Base-by-base conservation (phyloP, 2,329 filamentous ascomycete species). In the Elsinoe necatrix region DNA sequence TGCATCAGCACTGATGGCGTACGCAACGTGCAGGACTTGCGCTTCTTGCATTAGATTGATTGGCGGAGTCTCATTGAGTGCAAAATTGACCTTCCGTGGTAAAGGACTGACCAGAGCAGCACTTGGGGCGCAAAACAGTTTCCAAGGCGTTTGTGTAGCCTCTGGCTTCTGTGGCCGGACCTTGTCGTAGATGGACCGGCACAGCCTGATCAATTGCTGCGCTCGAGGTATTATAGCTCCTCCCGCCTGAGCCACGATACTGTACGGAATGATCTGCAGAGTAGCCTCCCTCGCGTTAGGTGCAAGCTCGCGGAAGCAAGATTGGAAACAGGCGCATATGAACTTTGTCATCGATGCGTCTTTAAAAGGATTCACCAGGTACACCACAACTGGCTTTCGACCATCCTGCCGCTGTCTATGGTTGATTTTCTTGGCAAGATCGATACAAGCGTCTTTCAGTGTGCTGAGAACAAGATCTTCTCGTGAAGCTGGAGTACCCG, bases 21-120 rank as follows among this genome's bases (percentile, higher is more conserved):
- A 95, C 1, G 85, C 87, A 43, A 95, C 74, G 67, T 95, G 89
- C 27, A 95, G 81, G 64, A 86, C 86, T 0, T 83, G 87, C 61
- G 90, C 89, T 66, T 93, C 88, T 56, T 86, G 81, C 55, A 93
- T 75, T 4, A 92, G 73, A 16, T 89, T 87, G 16, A 82, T 80
- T 0, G 87, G 88, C 1, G 87, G 85, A 12, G 80, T 82, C 0
- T 80, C 71, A 1, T 76, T 78, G 1, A 91, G 72, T 66, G 87
- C 86, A 71, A 95, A 93, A 51, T 87, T 86, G 54, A 95, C 86
- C 25, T 76, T 78, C 23, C 85, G 82, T 9, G 87, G 86, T 3
- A 86, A 73, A 0, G 81, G 75, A 61, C 84, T 81, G 65, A 90
- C 87, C 1, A 95, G 76, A 58, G 86, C 77, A 56, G 93, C 82